These are phyloP conservation scores for Kentomonas sorsogonicus DNA, from an alignment of 208 protist species.

Conservation along the genomic window DNA sequence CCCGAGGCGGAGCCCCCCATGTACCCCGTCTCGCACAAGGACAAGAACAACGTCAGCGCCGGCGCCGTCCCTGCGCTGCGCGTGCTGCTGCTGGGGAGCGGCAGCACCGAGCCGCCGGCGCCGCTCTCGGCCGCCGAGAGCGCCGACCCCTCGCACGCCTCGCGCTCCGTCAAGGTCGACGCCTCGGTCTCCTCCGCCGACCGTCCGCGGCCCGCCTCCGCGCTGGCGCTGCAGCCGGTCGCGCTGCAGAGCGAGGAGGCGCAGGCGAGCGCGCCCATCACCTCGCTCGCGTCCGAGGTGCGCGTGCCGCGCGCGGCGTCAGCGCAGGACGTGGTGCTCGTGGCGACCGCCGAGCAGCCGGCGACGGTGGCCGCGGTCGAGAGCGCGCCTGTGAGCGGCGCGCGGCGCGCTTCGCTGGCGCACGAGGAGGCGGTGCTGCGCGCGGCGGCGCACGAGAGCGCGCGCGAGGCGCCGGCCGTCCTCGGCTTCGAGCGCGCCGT, in stretches of 20 bases:
- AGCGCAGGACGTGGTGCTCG: no score
- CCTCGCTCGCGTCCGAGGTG: not conserved
- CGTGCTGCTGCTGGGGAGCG: not conserved
- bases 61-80: not conserved
- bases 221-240: slow-evolving; percentile 3
- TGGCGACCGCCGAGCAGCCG: no score
- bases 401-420: no score
- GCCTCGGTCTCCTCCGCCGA: not conserved
- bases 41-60: not conserved
- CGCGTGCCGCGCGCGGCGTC: no score
- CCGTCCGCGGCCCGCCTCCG: slow-evolving; percentile 4
- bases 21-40: slow-evolving; percentile 8
- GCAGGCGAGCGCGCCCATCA: slow-evolving; percentile 3
- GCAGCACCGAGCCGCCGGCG: not conserved
- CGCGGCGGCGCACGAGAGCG: not conserved
- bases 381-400: no score
- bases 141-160: not conserved
- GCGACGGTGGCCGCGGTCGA: no score
- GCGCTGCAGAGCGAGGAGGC: slow-evolving; percentile 2
- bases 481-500: no score
- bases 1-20: slow-evolving; percentile 14
- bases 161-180: not conserved
- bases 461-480: no score
- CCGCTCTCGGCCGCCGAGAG: not conserved
- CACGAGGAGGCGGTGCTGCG: not conserved